These are phyloP conservation scores for Diplocarpon rosae DNA, from an alignment of 2,329 filamentous ascomycete genomes.

Conservation along the genomic window DNA sequence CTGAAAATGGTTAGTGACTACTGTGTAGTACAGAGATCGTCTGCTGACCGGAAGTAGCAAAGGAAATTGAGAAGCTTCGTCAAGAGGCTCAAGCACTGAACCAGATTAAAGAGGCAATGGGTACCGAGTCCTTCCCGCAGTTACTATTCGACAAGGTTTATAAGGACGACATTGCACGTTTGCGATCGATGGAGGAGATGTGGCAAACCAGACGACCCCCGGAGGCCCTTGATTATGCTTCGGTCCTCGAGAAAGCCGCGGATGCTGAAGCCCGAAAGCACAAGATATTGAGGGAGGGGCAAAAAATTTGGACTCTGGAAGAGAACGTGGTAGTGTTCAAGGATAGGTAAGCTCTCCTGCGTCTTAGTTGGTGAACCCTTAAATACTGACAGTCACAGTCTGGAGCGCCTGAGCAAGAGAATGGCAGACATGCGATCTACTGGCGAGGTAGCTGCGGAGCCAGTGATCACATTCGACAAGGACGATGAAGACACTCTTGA, in stretches of 20 bases:
- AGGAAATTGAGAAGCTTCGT: conserved; percentile 80
- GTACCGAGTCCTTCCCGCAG: conserved; percentile 63
- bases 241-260: conserved; percentile 42
- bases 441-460: conserved; percentile 39
- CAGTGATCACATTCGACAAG: conserved; percentile 84
- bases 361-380: background rate
- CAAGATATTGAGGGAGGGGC: conserved; percentile 51
- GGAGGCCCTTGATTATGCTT: conserved; percentile 58
- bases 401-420: conserved; percentile 65
- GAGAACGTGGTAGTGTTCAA: conserved; percentile 83
- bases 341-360: conserved; percentile 44
- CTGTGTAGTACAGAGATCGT: conserved; percentile 6
- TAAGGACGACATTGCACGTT: conserved; percentile 66
- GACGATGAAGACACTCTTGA: conserved; percentile 92
- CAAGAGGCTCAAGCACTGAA: conserved; percentile 77
- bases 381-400: conserved; percentile 33
- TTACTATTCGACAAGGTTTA: conserved; percentile 93
- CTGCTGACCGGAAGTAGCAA: conserved; percentile 33
- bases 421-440: conserved; percentile 50
- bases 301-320: conserved; percentile 66
- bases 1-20: conserved; percentile 57
- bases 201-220: conserved; percentile 79
- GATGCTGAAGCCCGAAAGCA: conserved; percentile 38
- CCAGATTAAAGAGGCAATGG: conserved; percentile 70
- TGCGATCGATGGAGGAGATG: conserved; percentile 88